Base-by-base conservation (phyloP, 2,329 filamentous ascomycete species). In the Nannizzia gypsea region DNA sequence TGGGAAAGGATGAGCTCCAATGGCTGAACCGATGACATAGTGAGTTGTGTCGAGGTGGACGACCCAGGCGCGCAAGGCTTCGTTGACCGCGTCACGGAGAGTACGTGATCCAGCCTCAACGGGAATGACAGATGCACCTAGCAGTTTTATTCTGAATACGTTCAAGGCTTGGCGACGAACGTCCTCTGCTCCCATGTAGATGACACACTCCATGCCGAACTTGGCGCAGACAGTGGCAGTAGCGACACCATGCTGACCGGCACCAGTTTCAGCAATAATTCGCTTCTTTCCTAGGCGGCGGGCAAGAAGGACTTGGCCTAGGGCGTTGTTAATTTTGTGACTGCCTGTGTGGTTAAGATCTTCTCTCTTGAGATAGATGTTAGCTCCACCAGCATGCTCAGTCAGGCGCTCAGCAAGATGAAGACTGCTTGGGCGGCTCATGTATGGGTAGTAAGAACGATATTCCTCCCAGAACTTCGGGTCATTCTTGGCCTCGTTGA, bases 301-400 rank as follows among this genome's bases (percentile, higher is more conserved):
- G 1, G 93, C 93, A 42, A 99, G 78, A 13, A 99, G 82, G 56
- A 96, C 85, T 74, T 99, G 93, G 1, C 93, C 93, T 6, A 99
- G 79, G 0, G 93, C 93, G 69, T 99, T 99, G 80, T 99, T 99
- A 80, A 99, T 97, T 82, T 99, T 99, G 81, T 99, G 93, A 64
- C 89, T 95, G 66, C 93, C 93, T 6, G 93, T 97, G 73, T 99
- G 93, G 76, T 97, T 97, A 60, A 97, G 79, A 72, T 99, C 93
- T 76, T 99, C 93, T 67, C 93, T 85, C 82, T 99, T 99, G 66
- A 99, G 78, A 87, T 92, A 99, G 77, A 99, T 95, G 70, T 90
- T 95, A 56, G 93, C 92, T 62, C 93, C 93, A 24, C 90, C 90
- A 55, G 89, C 90, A 68, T 92, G 79, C 70, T 95, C 87, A 0